These are phyloP conservation scores for Rosa multiflora DNA, from an alignment of 306 rosid genomes.

Conservation along the genomic window DNA sequence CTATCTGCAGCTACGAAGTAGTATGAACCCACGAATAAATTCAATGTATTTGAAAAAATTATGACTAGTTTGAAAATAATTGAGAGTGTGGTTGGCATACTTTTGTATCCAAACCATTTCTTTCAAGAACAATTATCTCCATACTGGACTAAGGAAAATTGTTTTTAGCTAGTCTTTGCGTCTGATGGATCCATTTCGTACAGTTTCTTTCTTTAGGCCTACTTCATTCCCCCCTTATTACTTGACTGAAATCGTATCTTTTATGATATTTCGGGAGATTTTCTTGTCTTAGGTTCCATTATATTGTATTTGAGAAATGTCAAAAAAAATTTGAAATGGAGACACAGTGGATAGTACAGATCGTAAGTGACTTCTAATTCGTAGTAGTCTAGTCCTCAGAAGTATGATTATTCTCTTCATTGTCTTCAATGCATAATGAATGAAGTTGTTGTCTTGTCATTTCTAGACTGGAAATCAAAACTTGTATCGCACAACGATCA, in stretches of 20 bases:
- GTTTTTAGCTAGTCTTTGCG: not conserved
- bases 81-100: conserved; percentile 1
- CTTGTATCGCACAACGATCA: not conserved
- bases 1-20: not conserved
- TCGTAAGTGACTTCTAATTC: not conserved
- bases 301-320: not conserved
- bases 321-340: not conserved
- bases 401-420: not conserved
- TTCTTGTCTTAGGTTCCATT: not conserved
- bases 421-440: not conserved
- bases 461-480: not conserved
- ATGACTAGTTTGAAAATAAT: conserved; percentile 12
- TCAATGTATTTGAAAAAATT: not conserved
- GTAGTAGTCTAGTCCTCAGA: not conserved
- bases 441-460: not conserved
- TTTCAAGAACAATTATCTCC: not conserved
- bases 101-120: not conserved
- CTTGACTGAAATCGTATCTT: not conserved
- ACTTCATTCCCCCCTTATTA: not conserved
- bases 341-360: not conserved
- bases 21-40: not conserved
- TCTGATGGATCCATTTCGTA: not conserved
- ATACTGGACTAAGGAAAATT: not conserved
- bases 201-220: not conserved
- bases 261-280: not conserved